These are phyloP conservation scores for Pyrenopolyporus hunteri DNA, from an alignment of 495 filamentous ascomycete species.

Conservation along the genomic window DNA sequence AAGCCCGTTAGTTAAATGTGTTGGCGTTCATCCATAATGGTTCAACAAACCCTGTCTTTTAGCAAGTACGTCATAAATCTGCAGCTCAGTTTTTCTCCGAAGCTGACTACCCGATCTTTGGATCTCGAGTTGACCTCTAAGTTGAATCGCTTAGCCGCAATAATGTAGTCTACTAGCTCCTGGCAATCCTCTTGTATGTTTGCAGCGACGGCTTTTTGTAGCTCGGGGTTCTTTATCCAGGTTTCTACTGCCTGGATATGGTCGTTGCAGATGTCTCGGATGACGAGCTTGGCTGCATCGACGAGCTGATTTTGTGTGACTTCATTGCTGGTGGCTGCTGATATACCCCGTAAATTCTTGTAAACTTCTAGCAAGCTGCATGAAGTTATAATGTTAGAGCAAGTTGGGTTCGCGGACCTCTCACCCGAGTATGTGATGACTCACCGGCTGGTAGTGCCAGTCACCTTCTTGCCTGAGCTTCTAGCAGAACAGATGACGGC, in stretches of 20 bases:
- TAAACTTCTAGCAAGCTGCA: conserved; percentile 58
- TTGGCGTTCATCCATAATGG: background rate
- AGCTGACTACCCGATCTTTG: conserved; percentile 88
- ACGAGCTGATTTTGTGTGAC: conserved; percentile 70
- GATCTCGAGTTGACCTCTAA: conserved; percentile 77
- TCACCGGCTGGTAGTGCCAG: conserved; percentile 94
- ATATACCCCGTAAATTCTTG: conserved; percentile 73
- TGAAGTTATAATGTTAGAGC: conserved; percentile 16
- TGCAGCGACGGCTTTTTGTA: conserved; percentile 61
- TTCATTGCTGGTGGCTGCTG: conserved; percentile 66
- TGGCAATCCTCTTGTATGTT: conserved; percentile 77
- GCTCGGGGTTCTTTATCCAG: conserved; percentile 64
- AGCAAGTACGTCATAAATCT: conserved; percentile 82
- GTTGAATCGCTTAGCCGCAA: conserved; percentile 62
- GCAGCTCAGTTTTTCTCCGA: conserved; percentile 93
- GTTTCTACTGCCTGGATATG: conserved; percentile 70
- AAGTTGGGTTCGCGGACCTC: conserved; percentile 3
- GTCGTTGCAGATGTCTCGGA: conserved; percentile 75
- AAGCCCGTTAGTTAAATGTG: conserved; percentile 12
- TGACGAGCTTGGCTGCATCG: conserved; percentile 69
- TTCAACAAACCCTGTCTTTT: conserved; percentile 59
- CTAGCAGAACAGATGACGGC: conserved; percentile 92
- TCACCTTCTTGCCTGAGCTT: conserved; percentile 86
- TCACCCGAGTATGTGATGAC: conserved; percentile 43
- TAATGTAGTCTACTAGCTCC: conserved; percentile 60